Evolutionary conservation across 495 filamentous ascomycete species (phyloP), one percentile per base, ranked within the genome.

Genomic region (Neurospora intermedia): DNA sequence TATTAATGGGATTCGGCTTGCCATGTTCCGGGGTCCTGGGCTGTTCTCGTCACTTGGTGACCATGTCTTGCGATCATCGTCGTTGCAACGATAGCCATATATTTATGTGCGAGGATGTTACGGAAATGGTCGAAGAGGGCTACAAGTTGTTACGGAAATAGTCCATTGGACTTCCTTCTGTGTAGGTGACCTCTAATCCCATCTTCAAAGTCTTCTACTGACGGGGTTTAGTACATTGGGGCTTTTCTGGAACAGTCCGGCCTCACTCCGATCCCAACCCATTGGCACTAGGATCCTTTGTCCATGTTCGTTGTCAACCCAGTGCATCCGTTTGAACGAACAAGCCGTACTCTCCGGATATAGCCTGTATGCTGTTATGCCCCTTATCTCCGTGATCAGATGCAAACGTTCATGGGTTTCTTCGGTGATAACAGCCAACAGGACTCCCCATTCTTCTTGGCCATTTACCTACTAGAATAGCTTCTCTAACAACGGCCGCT

Each of bases 1-100:
- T 71, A 76, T 71, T 76, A 76, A 78, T 75, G 70, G 69, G 66
- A 72, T 69, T 66, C 35, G 43, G 69, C 69, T 31, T 70, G 43
- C 18, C 41, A 40, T 38, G 20, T 45, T 69, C 18, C 31, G 42
- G 43, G 16, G 18, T 42, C 43, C 40, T 20, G 27, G 54, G 6
- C 54, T 66, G 54, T 66, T 66, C 4, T 27, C 13, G 11, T 66
- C 54, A 35, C 54, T 35, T 66, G 13, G 3, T 35, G 54, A 15
- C 16, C 31, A 4, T 35, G 7, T 66, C 7, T 66, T 35, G 54
- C 54, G 15, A 62, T 27, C 20, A 16, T 31, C 2, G 27, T 62
- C 23, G 54, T 16, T 31, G 54, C 3, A 15, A 6, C 3, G 18
- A 2, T 62, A 27, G 27, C 16, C 27, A 18, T 27, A 3, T 59